Conservation (phyloP, 495 filamentous ascomycete species). For the Hyaloscypha finlandica region DNA sequence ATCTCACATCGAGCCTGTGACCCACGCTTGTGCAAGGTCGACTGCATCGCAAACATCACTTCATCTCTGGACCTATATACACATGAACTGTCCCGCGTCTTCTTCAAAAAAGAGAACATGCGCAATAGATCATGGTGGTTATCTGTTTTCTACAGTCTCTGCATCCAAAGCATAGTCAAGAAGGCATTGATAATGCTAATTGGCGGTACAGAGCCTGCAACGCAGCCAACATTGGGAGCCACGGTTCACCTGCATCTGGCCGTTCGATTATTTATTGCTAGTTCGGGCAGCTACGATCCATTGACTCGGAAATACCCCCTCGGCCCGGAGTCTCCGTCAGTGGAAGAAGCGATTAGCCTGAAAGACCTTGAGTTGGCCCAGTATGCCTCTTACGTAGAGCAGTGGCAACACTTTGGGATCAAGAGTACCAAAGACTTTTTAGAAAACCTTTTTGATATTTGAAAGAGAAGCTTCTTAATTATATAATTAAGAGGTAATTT, state of each 20-base stretch:
- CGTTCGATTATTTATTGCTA: slow-evolving; percentile 1
- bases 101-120: slow-evolving; percentile 44
- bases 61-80: slow-evolving; percentile 29
- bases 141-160: slow-evolving; percentile 41
- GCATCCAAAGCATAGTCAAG: slow-evolving; percentile 39
- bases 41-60: slow-evolving; percentile 35
- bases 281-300: neutral
- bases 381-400: neutral
- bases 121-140: slow-evolving; percentile 38
- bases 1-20: slow-evolving; percentile 32
- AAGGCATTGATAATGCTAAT: slow-evolving; percentile 35
- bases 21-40: slow-evolving; percentile 34
- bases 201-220: neutral
- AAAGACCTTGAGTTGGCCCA: neutral
- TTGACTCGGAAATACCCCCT: neutral
- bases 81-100: slow-evolving; percentile 38
- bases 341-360: neutral
- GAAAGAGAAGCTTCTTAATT: no score
- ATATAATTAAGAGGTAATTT: no score
- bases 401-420: neutral
- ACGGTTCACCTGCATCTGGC: neutral
- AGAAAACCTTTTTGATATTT: neutral
- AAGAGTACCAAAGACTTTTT: neutral
- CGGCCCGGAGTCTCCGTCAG: neutral
- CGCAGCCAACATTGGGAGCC: neutral